These are phyloP conservation scores for Lipomyces japonicus DNA, from an alignment of 805 yeast species.

Conservation along the genomic window DNA sequence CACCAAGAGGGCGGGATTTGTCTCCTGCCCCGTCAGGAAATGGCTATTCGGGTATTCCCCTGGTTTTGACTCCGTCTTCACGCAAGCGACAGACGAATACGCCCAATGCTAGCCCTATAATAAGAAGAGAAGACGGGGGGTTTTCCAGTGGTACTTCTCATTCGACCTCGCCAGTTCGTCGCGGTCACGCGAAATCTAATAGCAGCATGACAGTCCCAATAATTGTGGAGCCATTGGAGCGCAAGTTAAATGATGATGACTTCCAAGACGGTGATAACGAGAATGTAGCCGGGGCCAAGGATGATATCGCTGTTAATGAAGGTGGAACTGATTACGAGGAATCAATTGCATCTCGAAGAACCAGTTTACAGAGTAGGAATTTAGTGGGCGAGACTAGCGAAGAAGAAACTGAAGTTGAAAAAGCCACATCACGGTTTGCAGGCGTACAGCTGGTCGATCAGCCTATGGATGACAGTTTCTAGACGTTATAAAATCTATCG, in stretches of 20 bases:
- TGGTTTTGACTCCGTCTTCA: conserved; percentile 9
- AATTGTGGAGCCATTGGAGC: background rate
- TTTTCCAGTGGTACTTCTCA: background rate
- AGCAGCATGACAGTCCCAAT: background rate
- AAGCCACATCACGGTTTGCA: conserved; percentile 1
- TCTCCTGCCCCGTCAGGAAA: conserved; percentile 1
- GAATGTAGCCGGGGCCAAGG: background rate
- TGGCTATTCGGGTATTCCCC: conserved; percentile 3
- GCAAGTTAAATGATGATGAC: background rate
- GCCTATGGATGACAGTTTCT: conserved; percentile 20
- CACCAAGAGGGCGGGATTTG: background rate
- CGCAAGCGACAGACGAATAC: conserved; percentile 1
- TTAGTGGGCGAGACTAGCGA: conserved; percentile 10
- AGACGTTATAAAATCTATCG: no score
- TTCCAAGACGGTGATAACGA: background rate
- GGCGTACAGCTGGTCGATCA: conserved; percentile 18
- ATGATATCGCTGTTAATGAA: background rate
- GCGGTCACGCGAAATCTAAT: background rate
- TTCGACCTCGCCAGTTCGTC: background rate
- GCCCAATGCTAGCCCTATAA: background rate
- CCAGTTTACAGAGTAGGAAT: conserved; percentile 7
- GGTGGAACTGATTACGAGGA: background rate
- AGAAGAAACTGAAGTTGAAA: conserved; percentile 3
- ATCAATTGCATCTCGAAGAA: background rate
- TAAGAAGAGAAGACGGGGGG: no score